These are phyloP conservation scores for Coleophoma cylindrospora DNA, from an alignment of 2,329 filamentous ascomycete species.

Conservation along the genomic window DNA sequence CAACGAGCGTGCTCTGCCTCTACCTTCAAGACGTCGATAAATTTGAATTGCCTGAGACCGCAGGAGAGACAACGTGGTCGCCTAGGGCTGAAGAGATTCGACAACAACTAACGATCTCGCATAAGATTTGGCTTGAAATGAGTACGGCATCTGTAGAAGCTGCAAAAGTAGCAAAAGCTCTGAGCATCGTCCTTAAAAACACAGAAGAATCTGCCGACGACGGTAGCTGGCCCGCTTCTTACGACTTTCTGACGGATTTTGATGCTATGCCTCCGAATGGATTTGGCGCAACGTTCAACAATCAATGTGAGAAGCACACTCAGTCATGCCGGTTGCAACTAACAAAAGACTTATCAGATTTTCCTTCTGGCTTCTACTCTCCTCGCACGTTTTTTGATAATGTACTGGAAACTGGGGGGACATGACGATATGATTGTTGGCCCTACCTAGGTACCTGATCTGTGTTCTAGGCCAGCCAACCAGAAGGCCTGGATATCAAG, in stretches of 20 bases:
- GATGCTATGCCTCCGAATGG: constrained; percentile 19
- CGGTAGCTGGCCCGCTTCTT: constrained; percentile 15
- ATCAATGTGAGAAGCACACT: constrained; percentile 21
- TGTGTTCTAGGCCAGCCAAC: no score
- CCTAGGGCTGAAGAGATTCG: no score
- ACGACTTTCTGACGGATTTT: constrained; percentile 22
- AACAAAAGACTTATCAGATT: constrained; percentile 19
- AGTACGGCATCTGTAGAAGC: constrained; percentile 22
- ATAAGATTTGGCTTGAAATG: constrained; percentile 23
- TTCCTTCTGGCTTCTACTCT: constrained; percentile 17
- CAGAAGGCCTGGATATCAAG: no score
- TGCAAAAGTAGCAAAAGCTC: constrained; percentile 24
- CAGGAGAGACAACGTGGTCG: no score
- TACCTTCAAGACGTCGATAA: no score
- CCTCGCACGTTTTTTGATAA: no score
- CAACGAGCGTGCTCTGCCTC: no score
- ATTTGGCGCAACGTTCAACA: constrained; percentile 20
- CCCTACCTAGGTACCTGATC: no score
- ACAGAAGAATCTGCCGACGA: constrained; percentile 17
- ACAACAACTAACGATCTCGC: no score
- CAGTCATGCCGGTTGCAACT: constrained; percentile 17
- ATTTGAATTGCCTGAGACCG: no score
- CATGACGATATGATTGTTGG: no score
- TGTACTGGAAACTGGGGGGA: no score
- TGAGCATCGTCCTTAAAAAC: constrained; percentile 23